Conservation (phyloP, 2,329 filamentous ascomycete genomes). For the Ceratocystis lukuohia region DNA sequence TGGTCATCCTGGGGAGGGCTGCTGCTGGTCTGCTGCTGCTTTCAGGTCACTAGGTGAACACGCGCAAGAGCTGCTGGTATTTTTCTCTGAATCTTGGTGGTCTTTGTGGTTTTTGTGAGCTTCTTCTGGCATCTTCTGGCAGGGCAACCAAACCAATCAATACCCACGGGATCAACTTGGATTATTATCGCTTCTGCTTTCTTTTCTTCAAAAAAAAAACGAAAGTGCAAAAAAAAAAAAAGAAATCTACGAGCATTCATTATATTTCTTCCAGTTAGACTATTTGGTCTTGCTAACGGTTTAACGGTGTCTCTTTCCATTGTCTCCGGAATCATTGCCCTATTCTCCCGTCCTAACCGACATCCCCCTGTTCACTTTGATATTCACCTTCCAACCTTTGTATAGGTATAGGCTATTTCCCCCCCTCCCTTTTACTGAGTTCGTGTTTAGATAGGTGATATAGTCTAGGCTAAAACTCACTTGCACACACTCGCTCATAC, state of each 20-base stretch:
- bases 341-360: neutral
- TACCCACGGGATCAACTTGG: neutral
- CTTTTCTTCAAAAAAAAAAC: slow-evolving; percentile 5
- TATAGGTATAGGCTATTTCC: neutral
- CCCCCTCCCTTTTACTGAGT: slow-evolving; percentile 7
- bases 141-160: neutral
- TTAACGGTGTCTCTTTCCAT: slow-evolving; percentile 2
- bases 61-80: slow-evolving; percentile 12
- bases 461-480: neutral
- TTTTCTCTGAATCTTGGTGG: neutral
- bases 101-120: neutral
- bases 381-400: neutral
- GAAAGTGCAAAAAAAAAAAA: slow-evolving; percentile 13
- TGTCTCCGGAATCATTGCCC: slow-evolving; percentile 9
- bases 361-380: neutral
- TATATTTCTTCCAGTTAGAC: slow-evolving; percentile 15
- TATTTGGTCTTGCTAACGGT: slow-evolving; percentile 11
- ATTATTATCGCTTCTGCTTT: neutral
- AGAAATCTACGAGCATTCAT: slow-evolving; percentile 12
- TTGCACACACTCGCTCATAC: neutral
- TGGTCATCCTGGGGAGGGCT: slow-evolving; percentile 10
- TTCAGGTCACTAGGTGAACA: slow-evolving; percentile 13
- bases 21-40: neutral
- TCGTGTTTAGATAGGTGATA: neutral
- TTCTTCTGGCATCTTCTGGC: neutral